Conservation (phyloP, 2,329 filamentous ascomycete species). For the Periconia sp. region DNA sequence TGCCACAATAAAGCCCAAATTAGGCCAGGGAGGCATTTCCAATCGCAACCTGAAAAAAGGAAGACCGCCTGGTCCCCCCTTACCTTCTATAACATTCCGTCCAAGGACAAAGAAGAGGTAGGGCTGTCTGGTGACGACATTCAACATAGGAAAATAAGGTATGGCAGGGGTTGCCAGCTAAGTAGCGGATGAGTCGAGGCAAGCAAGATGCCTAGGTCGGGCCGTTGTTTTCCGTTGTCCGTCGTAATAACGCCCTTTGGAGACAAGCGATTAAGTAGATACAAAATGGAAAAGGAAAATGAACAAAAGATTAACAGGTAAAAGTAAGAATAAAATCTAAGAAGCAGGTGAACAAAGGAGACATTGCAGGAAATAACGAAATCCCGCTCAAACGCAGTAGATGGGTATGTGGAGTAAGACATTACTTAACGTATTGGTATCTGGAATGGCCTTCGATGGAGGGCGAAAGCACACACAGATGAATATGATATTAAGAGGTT, state of each 20-base stretch:
- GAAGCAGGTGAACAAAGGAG: no score
- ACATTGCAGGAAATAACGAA: conserved; percentile 1
- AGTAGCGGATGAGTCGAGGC: neutral
- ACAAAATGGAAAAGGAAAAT: no score
- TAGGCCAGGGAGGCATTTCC: neutral
- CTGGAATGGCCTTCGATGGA: conserved; percentile 3
- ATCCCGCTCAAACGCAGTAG: conserved; percentile 28
- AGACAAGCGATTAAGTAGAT: no score
- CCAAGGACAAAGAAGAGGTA: conserved; percentile 4
- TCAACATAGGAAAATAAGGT: conserved; percentile 5
- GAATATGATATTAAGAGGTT: neutral
- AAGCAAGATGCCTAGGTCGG: no score
- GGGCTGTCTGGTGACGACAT: neutral
- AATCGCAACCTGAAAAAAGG: neutral
- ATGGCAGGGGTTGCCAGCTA: neutral
- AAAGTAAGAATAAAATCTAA: no score
- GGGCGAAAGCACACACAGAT: neutral
- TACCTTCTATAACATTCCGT: neutral
- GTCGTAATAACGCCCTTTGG: no score
- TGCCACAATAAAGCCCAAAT: neutral
- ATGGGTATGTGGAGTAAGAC: conserved; percentile 21
- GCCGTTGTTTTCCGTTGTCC: no score
- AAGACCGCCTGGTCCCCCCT: neutral
- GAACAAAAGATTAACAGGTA: no score
- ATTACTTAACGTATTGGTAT: conserved; percentile 23